Evolutionary conservation across 371 early-diverging fungal species (phyloP).

Genomic region (Syncephalis plumigaleata): DNA sequence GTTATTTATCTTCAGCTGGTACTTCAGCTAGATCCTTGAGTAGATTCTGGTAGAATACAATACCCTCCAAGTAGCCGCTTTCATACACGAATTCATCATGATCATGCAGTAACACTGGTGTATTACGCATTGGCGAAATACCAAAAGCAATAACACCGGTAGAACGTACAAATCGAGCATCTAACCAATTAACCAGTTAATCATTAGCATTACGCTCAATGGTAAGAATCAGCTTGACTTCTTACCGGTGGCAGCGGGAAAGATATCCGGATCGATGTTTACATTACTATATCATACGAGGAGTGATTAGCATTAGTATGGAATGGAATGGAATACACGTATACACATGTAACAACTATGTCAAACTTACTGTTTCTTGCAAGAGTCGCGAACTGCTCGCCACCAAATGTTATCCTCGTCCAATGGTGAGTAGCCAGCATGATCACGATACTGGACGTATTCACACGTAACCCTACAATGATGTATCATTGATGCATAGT

Average conservation of each 20-base stretch:
- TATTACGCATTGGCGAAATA: constrained; percentile 48
- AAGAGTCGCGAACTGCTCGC: background rate
- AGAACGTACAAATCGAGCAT: constrained; percentile 20
- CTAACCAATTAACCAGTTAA: background rate
- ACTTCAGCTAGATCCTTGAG: constrained; percentile 4
- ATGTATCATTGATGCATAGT: too few relatives aligned
- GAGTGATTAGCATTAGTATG: too few relatives aligned
- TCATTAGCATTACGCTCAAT: background rate
- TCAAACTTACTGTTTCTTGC: background rate
- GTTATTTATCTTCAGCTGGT: background rate
- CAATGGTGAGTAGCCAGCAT: background rate
- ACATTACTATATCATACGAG: constrained; percentile 9
- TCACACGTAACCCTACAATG: background rate
- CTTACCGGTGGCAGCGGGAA: constrained; percentile 38
- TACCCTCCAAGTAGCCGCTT: constrained; percentile 37
- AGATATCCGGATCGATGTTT: constrained; percentile 41
- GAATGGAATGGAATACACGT: background rate
- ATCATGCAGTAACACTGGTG: constrained; percentile 50
- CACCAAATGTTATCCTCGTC: constrained; percentile 1
- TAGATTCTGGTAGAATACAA: constrained; percentile 32
- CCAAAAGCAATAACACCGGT: constrained; percentile 52
- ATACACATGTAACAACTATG: background rate
- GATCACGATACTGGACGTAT: background rate
- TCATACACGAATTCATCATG: constrained; percentile 65
- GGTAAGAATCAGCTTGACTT: background rate